Conservation (phyloP, 1,139 yeast genomes). For the Martiniozyma asiatica region DNA sequence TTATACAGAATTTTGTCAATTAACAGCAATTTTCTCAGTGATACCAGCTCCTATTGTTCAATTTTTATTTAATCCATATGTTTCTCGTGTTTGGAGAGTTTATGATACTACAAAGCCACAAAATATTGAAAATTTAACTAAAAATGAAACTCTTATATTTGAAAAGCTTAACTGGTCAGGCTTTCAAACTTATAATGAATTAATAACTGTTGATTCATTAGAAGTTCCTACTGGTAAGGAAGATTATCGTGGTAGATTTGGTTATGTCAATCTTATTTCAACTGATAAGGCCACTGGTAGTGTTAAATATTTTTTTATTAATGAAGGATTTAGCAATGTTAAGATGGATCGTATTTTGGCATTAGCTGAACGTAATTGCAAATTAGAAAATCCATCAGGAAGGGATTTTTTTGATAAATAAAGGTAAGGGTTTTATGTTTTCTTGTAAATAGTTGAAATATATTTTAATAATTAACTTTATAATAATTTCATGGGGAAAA, state of each 20-base stretch:
- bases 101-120: constrained; percentile 56
- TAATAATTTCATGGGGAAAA: background rate
- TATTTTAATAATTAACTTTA: too few species aligned
- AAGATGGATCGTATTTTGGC: constrained; percentile 84
- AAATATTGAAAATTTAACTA: constrained; percentile 46
- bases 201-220: constrained; percentile 38
- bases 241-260: constrained; percentile 25
- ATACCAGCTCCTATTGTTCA: constrained; percentile 41
- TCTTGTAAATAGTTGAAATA: too few species aligned
- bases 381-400: too few species aligned
- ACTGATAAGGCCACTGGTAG: constrained; percentile 26
- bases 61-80: constrained; percentile 54
- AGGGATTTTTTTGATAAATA: too few species aligned
- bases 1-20: constrained; percentile 40
- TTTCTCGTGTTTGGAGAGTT: constrained; percentile 57
- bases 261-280: constrained; percentile 53
- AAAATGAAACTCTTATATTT: constrained; percentile 53
- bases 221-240: constrained; percentile 26
- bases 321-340: constrained; percentile 69
- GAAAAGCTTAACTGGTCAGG: constrained; percentile 64
- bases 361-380: constrained; percentile 53
- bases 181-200: constrained; percentile 49
- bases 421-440: too few species aligned
- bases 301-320: constrained; percentile 40
- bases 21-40: constrained; percentile 29